Percentiles rank a stretch among this genome's conserved stretches.
phyloP scores from a whole-genome alignment of 495 filamentous ascomycete species.

The Penicillium samsonianum region DNA sequence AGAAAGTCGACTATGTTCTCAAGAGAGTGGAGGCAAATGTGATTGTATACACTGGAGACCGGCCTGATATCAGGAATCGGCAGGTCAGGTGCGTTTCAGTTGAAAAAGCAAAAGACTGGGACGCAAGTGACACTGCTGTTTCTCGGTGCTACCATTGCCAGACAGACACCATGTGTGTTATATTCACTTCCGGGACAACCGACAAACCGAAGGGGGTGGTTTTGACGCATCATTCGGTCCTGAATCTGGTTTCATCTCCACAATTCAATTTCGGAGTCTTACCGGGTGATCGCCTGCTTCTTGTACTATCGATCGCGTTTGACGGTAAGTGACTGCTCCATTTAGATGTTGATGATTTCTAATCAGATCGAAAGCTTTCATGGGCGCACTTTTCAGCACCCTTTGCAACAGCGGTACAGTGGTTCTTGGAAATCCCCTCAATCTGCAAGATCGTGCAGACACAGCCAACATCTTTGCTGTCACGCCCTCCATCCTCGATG shows the following conservation, averaged over 20 bases:
- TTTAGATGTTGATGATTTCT: slow-evolving; percentile 1
- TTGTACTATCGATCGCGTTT: slow-evolving; percentile 7
- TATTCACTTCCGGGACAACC: slow-evolving; percentile 10
- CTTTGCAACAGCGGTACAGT: slow-evolving; percentile 5
- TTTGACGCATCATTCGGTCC: not conserved
- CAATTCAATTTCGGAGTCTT: slow-evolving; percentile 1
- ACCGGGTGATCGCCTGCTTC: slow-evolving; percentile 1
- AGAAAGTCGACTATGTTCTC: slow-evolving; percentile 21
- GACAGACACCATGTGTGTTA: slow-evolving; percentile 6
- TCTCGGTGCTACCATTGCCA: not conserved
- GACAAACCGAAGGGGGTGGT: slow-evolving; percentile 8
- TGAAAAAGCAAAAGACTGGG: not conserved
- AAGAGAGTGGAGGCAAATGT: not conserved
- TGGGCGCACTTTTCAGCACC: slow-evolving; percentile 8
- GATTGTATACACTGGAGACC: slow-evolving; percentile 7
- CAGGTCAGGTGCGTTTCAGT: not conserved
- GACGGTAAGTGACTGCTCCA: slow-evolving; percentile 6
- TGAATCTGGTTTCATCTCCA: not conserved
- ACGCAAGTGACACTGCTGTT: not conserved
- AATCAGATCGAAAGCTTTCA: not conserved
- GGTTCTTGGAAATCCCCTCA: slow-evolving; percentile 2
- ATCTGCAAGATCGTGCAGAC: slow-evolving; percentile 10
- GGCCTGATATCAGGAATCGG: not conserved
- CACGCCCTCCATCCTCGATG: slow-evolving; percentile 19
- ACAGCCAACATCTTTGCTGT: slow-evolving; percentile 18